These are phyloP conservation scores for Penicillium longicatenatum DNA, from an alignment of 495 filamentous ascomycete species.

Conservation along the genomic window DNA sequence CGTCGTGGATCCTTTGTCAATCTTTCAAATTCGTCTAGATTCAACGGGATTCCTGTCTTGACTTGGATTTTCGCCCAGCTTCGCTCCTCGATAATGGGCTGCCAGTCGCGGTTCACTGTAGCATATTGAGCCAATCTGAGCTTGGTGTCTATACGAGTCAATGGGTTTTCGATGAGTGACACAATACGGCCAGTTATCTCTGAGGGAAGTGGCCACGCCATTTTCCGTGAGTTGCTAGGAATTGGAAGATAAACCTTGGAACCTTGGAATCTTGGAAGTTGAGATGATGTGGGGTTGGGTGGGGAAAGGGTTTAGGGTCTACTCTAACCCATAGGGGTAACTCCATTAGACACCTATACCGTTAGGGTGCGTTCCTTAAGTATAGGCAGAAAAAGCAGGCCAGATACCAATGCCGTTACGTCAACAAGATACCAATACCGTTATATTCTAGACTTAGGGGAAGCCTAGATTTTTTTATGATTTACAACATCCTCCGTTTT, in stretches of 20 bases:
- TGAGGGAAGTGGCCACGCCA: background rate
- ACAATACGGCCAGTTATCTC: background rate
- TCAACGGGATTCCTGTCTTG: conserved; percentile 6
- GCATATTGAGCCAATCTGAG: conserved; percentile 9
- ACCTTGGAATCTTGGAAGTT: background rate
- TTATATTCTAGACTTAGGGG: too few species aligned
- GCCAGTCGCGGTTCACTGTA: conserved; percentile 8
- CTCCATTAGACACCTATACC: too few species aligned
- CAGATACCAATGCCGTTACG: too few species aligned
- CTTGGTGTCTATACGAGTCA: conserved; percentile 1
- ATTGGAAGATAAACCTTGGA: too few species aligned
- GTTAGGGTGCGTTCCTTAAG: too few species aligned
- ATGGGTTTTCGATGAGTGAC: background rate
- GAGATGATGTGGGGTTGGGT: background rate
- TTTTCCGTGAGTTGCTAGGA: background rate
- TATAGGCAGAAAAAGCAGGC: too few species aligned
- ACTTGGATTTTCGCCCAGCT: conserved; percentile 2
- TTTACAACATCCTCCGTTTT: too few species aligned
- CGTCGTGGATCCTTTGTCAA: conserved; percentile 7
- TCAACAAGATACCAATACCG: too few species aligned
- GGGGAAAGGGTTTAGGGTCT: background rate
- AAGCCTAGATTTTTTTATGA: too few species aligned
- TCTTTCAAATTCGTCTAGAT: conserved; percentile 8
- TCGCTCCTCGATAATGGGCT: conserved; percentile 7
- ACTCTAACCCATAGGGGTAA: too few species aligned